Base-by-base conservation (phyloP, 257 asterid genomes). In the Catharanthus roseus region DNA sequence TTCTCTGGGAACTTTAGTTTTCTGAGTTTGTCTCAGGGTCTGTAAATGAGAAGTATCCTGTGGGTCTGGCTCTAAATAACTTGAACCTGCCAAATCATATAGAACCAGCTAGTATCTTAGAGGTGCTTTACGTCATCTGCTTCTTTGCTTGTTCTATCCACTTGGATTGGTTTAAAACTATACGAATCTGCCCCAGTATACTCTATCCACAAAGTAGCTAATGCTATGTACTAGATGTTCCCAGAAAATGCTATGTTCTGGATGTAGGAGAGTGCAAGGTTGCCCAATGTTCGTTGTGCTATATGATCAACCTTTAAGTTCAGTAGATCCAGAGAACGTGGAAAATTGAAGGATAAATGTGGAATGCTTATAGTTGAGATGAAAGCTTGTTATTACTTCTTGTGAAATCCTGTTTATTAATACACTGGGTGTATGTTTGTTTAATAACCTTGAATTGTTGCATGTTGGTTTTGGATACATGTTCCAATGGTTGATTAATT, bases 51-150 rank as follows among this genome's bases (percentile, higher is more conserved):
- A 18, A 18, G 3, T 28, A 51, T 7, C 21, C 72, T 45, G 56
- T 29, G 4, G 6, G 8, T 41, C 50, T 33, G 16, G 56, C n/a
- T 39, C 34, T 55, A 21, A 8, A 11, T 21, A 10, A 34, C 44
- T 61, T 69, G 53, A 53, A 69, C 38, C 60, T 53, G 53, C 57
- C 70, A 45, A 33, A 69, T 5, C 73, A 4, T 21, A 36, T 29
- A 21, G 31, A 31, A 7, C 38, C 63, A 53, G 64, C 64, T 55
- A 55, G 34, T 55, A 55, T 55, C 34, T 55, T 26, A 55, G 15
- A 24, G 23, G 47, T 34, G 47, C 6, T 34, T 33, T 36, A 9
- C 34, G 41, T 60, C 67, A 62, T 62, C 29, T 34, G 45, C 23
- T 31, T 19, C 67, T 62, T 62, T 34, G 26, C 67, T 36, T 62